Base-by-base conservation (phyloP, 106 monocot species). In the Dendrobium nobile region DNA sequence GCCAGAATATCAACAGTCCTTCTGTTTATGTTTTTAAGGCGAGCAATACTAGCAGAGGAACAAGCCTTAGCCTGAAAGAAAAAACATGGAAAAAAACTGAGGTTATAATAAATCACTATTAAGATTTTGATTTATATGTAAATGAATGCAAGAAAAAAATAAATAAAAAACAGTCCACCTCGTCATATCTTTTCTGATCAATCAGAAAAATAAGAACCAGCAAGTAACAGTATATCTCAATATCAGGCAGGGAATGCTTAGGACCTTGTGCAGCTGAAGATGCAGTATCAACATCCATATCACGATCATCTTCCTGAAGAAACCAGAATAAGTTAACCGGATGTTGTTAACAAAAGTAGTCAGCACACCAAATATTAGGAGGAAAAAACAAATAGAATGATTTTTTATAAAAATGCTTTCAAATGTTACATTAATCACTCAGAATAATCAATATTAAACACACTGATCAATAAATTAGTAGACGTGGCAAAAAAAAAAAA, bases 1-100 rank as follows among this genome's bases (percentile, higher is more conserved):
- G 99, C 93, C 41, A 99, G 58, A 47, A 95, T 91, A 87, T 99
- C 99, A 73, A 99, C 91, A 41, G 99, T 99, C 87, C 99, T 99
- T 85, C 93, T 85, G 75, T 99, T 99, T 7, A 95, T 75, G 77
- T 82, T 91, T 86, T 91, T 99, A 9, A 95, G 72, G 28, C 95
- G 91, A 84, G 99, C 86, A 82, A 99, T 95, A 47, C 91, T 88
- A 72, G 91, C 87, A 79, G 93, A 91, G 41, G 99, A 91, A 83
- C 99, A 99, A 75, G 87, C 84, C 85, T 99, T 99, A 55, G 99
- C 99, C 99, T 99, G 85, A 19, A 80, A 82, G 55, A 70, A 41
- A 74, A 59, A 64, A 48, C 20, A 77, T 33, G 59, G 44, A 51
- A 78, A 5, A 42, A 8, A 80, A 9, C 10, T 51, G 51, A 51